These are phyloP conservation scores for Cordyceps fumosorosea DNA, from an alignment of 2,329 filamentous ascomycete genomes.

Conservation along the genomic window DNA sequence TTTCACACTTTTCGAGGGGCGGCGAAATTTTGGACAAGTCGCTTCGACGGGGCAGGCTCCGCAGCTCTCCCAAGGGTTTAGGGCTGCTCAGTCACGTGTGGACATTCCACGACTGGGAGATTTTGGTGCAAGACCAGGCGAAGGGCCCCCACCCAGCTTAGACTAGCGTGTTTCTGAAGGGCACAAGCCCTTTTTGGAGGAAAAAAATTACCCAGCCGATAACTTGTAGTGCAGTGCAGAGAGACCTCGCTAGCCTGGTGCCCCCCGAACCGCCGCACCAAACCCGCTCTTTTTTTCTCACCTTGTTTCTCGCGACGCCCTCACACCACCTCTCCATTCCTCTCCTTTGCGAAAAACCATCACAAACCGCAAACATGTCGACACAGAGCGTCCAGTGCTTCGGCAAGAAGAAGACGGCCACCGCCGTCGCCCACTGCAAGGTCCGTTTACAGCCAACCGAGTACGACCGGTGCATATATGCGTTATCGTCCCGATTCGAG, in stretches of 20 bases:
- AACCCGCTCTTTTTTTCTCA: conserved; percentile 16
- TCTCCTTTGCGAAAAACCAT: conserved; percentile 8
- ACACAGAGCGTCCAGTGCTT: conserved; percentile 91
- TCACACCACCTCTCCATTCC: conserved; percentile 1
- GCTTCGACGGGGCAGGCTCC: not conserved
- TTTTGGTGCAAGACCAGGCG: not conserved
- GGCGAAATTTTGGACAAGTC: conserved; percentile 9
- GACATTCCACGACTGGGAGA: not conserved
- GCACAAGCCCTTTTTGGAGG: conserved; percentile 11
- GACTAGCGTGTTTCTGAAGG: conserved; percentile 2
- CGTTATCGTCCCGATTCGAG: conserved; percentile 1
- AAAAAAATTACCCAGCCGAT: not conserved
- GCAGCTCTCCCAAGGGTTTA: conserved; percentile 8
- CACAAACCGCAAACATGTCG: conserved; percentile 47
- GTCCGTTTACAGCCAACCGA: conserved; percentile 41
- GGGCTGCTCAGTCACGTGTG: conserved; percentile 6
- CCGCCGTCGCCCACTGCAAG: conserved; percentile 89
- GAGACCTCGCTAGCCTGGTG: not conserved
- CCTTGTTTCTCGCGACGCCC: not conserved
- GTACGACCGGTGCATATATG: not conserved
- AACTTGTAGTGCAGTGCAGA: not conserved
- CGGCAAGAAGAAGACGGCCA: conserved; percentile 96
- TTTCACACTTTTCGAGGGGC: conserved; percentile 1
- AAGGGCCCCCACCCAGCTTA: not conserved
- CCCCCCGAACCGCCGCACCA: not conserved